A percentile compares a stretch with the other conserved stretches of the same genome.
Evolutionary conservation across 2,329 filamentous ascomycete genomes (phyloP).

Genomic region (Penicillium psychrosexuale): DNA sequence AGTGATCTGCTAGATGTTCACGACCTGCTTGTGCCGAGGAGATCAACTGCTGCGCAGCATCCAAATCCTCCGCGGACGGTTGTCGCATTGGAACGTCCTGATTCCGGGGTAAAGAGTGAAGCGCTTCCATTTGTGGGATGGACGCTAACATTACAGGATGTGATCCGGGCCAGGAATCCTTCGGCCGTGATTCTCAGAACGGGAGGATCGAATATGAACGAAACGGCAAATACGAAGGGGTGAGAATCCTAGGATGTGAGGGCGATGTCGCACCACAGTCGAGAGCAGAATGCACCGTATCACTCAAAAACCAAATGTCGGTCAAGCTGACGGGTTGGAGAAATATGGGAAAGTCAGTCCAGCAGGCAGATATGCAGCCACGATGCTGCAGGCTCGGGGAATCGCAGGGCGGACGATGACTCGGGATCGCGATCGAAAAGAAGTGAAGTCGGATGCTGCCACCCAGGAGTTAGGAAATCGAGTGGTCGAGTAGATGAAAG

Average conservation of each 20-base stretch:
- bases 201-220: slow-evolving; percentile 12
- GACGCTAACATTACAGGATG: slow-evolving; percentile 37
- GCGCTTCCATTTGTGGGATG: slow-evolving; percentile 37
- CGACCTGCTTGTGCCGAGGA: slow-evolving; percentile 47
- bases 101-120: slow-evolving; percentile 32
- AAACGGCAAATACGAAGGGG: slow-evolving; percentile 12
- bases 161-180: background rate
- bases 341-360: slow-evolving; percentile 21
- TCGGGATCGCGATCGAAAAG: background rate
- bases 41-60: slow-evolving; percentile 48
- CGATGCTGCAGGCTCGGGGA: slow-evolving; percentile 12
- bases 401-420: background rate
- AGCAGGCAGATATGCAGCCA: slow-evolving; percentile 26
- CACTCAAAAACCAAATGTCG: slow-evolving; percentile 36
- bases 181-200: slow-evolving; percentile 3
- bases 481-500: background rate
- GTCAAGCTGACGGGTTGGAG: slow-evolving; percentile 29
- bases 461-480: background rate
- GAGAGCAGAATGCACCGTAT: slow-evolving; percentile 33
- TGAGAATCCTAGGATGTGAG: slow-evolving; percentile 14
- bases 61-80: slow-evolving; percentile 47
- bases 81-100: slow-evolving; percentile 38
- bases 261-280: slow-evolving; percentile 32
- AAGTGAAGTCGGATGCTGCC: background rate
- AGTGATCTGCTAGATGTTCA: slow-evolving; percentile 32